Percentiles rank a stretch among this genome's conserved stretches.
These are phyloP conservation scores for Xylaria scruposa DNA, from an alignment of 495 filamentous ascomycete genomes.

Conservation along the genomic window DNA sequence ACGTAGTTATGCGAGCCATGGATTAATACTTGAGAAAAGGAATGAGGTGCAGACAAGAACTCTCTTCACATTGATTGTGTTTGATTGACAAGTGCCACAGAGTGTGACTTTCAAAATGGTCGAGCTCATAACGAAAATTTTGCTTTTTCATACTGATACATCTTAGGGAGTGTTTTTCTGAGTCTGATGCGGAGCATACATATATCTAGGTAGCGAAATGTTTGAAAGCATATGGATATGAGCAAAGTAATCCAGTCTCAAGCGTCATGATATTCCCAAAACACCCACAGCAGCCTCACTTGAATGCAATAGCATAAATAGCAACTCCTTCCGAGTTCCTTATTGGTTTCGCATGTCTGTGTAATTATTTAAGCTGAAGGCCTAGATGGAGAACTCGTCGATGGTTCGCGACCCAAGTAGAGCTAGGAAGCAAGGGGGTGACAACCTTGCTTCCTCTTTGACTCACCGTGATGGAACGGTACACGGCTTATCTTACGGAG, in stretches of 20 bases:
- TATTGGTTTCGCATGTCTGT: neutral
- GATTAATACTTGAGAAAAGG: neutral
- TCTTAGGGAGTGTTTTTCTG: neutral
- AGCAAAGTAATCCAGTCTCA: no score
- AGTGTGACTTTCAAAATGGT: neutral
- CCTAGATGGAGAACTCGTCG: neutral
- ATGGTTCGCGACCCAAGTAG: neutral
- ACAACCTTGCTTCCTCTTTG: neutral
- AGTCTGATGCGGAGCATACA: neutral
- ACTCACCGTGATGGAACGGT: slow-evolving; percentile 13
- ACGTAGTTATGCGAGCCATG: slow-evolving; percentile 45
- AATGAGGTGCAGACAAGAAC: neutral
- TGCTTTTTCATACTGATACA: neutral
- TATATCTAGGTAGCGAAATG: neutral
- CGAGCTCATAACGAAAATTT: neutral
- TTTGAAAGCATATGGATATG: neutral
- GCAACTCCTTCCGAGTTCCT: neutral
- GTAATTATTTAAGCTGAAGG: neutral
- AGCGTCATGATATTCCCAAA: neutral
- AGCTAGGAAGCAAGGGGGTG: neutral
- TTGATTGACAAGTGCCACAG: neutral
- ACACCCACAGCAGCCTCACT: neutral
- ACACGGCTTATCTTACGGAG: neutral
- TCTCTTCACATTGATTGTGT: neutral
- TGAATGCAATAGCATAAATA: neutral